These are phyloP conservation scores for Pseudonectria foliicola DNA, from an alignment of 2,329 filamentous ascomycete species.

Conservation along the genomic window DNA sequence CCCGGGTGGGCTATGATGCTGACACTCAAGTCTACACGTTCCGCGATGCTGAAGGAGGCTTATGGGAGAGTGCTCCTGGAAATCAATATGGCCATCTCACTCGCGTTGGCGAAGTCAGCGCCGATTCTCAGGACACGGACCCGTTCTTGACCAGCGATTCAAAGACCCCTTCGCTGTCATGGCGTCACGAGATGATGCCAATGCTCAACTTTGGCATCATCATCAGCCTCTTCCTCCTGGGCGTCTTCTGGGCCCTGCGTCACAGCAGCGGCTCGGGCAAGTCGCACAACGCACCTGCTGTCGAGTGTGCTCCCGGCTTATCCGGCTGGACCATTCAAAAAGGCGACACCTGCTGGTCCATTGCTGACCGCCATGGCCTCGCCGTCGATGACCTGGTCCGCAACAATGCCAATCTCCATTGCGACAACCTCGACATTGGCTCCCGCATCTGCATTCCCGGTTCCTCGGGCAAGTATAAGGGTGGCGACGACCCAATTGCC, in stretches of 20 bases:
- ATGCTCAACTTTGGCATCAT: constrained; percentile 52
- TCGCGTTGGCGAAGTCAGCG: constrained; percentile 27
- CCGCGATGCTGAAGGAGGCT: constrained; percentile 39
- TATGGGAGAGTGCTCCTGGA: constrained; percentile 45
- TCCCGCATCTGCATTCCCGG: constrained; percentile 38
- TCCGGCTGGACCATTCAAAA: constrained; percentile 32
- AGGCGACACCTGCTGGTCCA: constrained; percentile 48
- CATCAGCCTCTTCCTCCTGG: constrained; percentile 42
- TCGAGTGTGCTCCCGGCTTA: constrained; percentile 23
- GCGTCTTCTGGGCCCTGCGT: constrained; percentile 42
- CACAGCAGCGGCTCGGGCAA: constrained; percentile 20
- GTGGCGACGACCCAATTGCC: neutral
- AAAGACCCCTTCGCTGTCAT: constrained; percentile 29
- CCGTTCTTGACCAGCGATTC: constrained; percentile 23
- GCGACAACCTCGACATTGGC: constrained; percentile 37
- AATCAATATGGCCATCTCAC: constrained; percentile 41
- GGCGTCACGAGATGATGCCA: constrained; percentile 46
- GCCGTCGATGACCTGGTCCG: constrained; percentile 38
- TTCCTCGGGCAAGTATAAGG: constrained; percentile 1
- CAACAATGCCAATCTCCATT: constrained; percentile 40
- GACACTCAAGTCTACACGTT: constrained; percentile 48
- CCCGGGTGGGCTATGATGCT: constrained; percentile 48
- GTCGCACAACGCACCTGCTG: constrained; percentile 2
- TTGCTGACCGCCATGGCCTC: constrained; percentile 37
- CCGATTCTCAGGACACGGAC: constrained; percentile 20